Conservation (phyloP, 2,329 filamentous ascomycete genomes). For the Didymella glomerata region DNA sequence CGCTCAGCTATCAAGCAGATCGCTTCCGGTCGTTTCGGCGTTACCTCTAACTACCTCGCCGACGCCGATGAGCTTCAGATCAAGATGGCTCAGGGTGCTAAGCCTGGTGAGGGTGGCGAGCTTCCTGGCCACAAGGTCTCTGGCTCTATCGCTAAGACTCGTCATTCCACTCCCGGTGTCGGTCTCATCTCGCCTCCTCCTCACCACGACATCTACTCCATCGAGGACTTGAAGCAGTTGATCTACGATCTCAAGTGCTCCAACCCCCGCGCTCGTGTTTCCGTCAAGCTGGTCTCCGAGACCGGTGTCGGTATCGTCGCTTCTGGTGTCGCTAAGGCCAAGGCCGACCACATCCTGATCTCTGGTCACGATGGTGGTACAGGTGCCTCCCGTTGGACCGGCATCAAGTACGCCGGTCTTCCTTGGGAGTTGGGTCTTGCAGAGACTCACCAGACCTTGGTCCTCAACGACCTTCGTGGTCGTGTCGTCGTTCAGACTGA, state of each 20-base stretch:
- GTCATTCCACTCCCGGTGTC: constrained; percentile 95
- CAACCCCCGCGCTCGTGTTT: constrained; percentile 89
- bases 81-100: constrained; percentile 99
- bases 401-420: constrained; percentile 97
- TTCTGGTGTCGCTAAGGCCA: constrained; percentile 96
- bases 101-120: constrained; percentile 97
- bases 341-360: constrained; percentile 95
- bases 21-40: constrained; percentile 93
- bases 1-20: constrained; percentile 98
- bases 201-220: constrained; percentile 98
- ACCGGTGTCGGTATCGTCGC: constrained; percentile 97
- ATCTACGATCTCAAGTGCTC: constrained; percentile 98
- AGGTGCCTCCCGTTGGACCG: constrained; percentile 95
- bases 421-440: constrained; percentile 97
- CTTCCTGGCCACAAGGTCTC: constrained; percentile 97
- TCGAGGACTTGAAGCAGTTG: constrained; percentile 96
- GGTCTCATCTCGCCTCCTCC: constrained; percentile 95
- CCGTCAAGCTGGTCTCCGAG: constrained; percentile 97
- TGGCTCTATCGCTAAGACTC: constrained; percentile 89
- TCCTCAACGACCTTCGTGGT: constrained; percentile 93
- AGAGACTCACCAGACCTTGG: constrained; percentile 95
- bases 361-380: constrained; percentile 97
- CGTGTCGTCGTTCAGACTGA: constrained; percentile 97
- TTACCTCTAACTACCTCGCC: constrained; percentile 91
- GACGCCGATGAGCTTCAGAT: constrained; percentile 97